Evolutionary conservation across 768 basidiomycete species (phyloP).

Genomic region (Kondoa subrosea): DNA sequence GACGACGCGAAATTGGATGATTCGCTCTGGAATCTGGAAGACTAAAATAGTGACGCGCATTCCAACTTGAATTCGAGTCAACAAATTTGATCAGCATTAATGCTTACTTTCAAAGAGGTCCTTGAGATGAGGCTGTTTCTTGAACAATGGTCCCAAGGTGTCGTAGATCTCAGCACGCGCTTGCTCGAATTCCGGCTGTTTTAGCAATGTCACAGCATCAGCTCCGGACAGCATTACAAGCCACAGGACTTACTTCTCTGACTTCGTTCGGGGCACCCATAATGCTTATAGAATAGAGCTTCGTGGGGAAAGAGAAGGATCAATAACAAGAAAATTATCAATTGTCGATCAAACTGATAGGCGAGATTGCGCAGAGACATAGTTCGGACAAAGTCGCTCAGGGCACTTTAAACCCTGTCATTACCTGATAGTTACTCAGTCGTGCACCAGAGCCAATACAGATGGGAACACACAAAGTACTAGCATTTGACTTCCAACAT

Average conservation of each 20-base stretch:
- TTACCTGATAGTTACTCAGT: too few relatives aligned
- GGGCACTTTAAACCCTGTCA: too few relatives aligned
- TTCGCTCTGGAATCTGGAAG: slow-evolving; percentile 36
- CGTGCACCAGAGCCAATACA: too few relatives aligned
- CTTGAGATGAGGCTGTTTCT: slow-evolving; percentile 49
- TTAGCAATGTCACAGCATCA: not conserved
- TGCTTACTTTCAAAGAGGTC: slow-evolving; percentile 45
- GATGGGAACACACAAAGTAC: too few relatives aligned
- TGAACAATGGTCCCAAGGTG: slow-evolving; percentile 50
- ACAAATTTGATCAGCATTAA: not conserved
- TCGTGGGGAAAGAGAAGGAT: not conserved
- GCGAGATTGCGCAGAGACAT: too few relatives aligned
- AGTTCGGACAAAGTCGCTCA: too few relatives aligned
- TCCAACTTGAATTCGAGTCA: not conserved
- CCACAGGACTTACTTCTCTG: not conserved
- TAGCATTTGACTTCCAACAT: not conserved
- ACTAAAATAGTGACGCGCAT: too few relatives aligned
- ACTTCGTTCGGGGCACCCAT: slow-evolving; percentile 1
- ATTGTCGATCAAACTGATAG: too few relatives aligned
- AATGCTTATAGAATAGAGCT: not conserved
- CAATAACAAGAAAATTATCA: too few relatives aligned
- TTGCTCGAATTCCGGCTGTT: slow-evolving; percentile 58
- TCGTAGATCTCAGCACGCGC: slow-evolving; percentile 50
- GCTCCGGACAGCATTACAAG: not conserved
- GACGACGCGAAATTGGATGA: slow-evolving; percentile 29